Conservation (phyloP, 495 filamentous ascomycete genomes). For the Copromyces sp. region DNA sequence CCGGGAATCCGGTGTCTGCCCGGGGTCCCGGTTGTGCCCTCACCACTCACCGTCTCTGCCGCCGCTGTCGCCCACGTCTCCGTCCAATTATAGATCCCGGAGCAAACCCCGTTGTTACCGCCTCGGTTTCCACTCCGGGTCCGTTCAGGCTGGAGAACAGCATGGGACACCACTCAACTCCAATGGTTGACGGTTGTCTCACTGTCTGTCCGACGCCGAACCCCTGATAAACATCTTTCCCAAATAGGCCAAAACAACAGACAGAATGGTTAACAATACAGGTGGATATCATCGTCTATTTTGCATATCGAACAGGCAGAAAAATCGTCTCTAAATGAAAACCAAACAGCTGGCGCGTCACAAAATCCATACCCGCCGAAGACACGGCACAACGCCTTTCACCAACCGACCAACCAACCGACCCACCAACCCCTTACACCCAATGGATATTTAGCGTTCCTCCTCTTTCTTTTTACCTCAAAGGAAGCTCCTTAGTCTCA, state of each 20-base stretch:
- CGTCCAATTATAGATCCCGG: not conserved
- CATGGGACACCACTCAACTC: not conserved
- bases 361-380: not conserved
- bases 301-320: not conserved
- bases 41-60: not conserved
- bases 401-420: not conserved
- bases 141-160: not conserved
- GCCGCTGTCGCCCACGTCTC: not conserved
- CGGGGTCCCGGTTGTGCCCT: not conserved
- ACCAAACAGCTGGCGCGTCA: not conserved
- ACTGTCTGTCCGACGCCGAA: not conserved
- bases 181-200: not conserved
- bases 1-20: not conserved
- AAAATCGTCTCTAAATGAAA: not conserved
- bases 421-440: not conserved
- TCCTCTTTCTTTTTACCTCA: not conserved
- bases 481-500: not conserved
- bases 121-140: not conserved
- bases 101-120: not conserved
- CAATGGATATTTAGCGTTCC: not conserved
- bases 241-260: not conserved
- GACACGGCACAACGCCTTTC: not conserved
- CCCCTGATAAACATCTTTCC: not conserved
- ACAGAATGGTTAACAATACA: not conserved
- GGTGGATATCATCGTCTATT: not conserved